A percentile compares a stretch with the other conserved stretches of the same genome.
These are phyloP conservation scores for Inga leiocalycina DNA, from an alignment of 306 rosid species.

Conservation along the genomic window DNA sequence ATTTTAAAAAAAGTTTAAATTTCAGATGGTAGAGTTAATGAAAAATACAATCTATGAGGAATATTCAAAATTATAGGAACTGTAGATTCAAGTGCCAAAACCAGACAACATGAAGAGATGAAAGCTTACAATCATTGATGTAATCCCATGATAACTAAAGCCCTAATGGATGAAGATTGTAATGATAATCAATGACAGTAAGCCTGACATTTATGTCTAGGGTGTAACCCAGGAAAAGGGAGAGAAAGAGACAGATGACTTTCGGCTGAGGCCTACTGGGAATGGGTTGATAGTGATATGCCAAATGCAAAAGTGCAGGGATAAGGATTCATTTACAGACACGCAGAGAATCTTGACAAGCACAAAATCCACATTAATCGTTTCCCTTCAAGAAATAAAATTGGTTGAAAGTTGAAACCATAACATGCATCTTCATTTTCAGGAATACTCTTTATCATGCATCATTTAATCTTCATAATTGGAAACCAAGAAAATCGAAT, in stretches of 20 bases:
- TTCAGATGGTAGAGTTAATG: neutral
- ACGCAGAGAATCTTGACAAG: neutral
- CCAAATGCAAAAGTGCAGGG: neutral
- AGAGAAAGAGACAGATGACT: neutral
- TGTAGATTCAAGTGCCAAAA: neutral
- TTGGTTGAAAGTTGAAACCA: neutral
- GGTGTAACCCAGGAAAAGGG: neutral
- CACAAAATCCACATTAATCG: neutral
- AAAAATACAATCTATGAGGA: neutral
- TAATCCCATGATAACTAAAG: neutral
- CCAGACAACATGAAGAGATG: neutral
- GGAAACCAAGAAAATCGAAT: neutral
- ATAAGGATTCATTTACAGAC: neutral
- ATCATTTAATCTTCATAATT: neutral
- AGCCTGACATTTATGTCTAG: neutral
- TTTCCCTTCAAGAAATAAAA: neutral
- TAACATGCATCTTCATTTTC: neutral
- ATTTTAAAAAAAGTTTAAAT: too few relatives aligned
- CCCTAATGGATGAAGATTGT: neutral
- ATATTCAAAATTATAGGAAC: too few relatives aligned
- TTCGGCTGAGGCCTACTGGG: neutral
- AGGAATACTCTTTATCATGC: neutral
- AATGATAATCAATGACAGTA: neutral
- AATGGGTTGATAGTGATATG: neutral
- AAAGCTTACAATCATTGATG: neutral